These are phyloP conservation scores for Medicago truncatula DNA, from an alignment of 306 rosid genomes.

Conservation along the genomic window DNA sequence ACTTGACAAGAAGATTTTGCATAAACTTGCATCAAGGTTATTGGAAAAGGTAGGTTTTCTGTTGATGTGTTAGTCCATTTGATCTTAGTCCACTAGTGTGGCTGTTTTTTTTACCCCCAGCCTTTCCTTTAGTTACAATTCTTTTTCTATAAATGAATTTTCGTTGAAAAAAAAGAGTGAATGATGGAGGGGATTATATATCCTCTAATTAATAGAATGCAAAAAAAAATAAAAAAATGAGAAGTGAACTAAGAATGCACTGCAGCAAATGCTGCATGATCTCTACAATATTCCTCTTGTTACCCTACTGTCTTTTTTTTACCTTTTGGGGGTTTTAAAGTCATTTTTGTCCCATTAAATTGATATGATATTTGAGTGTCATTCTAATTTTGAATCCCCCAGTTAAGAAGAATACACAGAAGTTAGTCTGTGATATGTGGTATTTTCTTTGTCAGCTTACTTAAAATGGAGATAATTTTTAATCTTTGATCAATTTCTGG, in stretches of 20 bases:
- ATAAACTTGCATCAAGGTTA: slow-evolving; percentile 72
- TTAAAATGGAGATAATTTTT: background rate
- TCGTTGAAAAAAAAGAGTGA: slow-evolving; percentile 3
- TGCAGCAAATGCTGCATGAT: background rate
- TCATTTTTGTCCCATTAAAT: background rate
- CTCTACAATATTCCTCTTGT: background rate
- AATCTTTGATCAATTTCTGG: background rate
- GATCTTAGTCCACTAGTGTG: slow-evolving; percentile 7
- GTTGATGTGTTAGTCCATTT: slow-evolving; percentile 27
- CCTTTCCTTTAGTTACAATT: slow-evolving; percentile 3
- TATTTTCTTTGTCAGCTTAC: slow-evolving; percentile 1
- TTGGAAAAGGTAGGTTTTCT: slow-evolving; percentile 73
- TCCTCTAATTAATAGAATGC: background rate
- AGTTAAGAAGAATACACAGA: slow-evolving; percentile 4
- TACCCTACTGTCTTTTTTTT: background rate
- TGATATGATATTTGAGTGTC: background rate
- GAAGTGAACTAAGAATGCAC: slow-evolving; percentile 7
- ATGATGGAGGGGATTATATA: slow-evolving; percentile 3
- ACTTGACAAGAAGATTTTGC: slow-evolving; percentile 87
- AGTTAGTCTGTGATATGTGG: background rate
- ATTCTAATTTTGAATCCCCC: background rate
- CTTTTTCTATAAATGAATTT: slow-evolving; percentile 21
- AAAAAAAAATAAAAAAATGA: background rate
- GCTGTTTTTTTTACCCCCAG: slow-evolving; percentile 16
- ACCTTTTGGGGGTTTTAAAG: background rate